phyloP scores from a whole-genome alignment of 169 alveolate genomes.

The Cryptosporidium viatorum region DNA sequence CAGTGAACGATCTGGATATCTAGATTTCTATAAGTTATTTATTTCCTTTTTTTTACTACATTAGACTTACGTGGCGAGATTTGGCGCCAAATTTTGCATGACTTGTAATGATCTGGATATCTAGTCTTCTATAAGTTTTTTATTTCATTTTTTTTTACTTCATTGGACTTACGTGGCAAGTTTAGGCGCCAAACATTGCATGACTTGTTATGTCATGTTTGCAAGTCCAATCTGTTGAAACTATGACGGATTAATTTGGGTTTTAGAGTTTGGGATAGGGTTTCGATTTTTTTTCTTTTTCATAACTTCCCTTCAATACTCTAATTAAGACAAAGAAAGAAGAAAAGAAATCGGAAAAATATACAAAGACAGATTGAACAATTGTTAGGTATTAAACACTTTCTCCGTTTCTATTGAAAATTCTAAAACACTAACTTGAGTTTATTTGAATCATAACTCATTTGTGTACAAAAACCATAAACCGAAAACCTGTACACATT shows the following conservation, averaged over 20 bases:
- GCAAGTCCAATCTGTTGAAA: too few species aligned
- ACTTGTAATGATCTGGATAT: too few species aligned
- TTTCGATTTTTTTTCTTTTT: too few species aligned
- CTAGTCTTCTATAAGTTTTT: too few species aligned
- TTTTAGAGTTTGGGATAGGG: too few species aligned
- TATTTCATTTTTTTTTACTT: too few species aligned
- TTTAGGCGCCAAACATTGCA: too few species aligned
- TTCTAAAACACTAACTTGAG: background rate
- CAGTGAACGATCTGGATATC: background rate
- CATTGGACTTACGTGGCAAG: too few species aligned
- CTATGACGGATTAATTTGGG: too few species aligned
- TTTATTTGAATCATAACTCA: background rate
- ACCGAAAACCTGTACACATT: background rate
- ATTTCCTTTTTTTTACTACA: background rate
- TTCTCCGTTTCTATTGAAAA: background rate
- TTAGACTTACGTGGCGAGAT: background rate
- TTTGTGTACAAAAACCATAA: background rate
- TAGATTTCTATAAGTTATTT: background rate
- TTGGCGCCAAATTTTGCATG: background rate
- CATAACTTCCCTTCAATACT: too few species aligned
- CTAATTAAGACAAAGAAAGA: background rate
- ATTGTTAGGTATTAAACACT: background rate
- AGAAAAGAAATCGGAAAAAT: background rate
- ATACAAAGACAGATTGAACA: background rate
- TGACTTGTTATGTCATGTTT: too few species aligned